A percentile compares a stretch with the other conserved stretches of the same genome.
Evolutionary conservation across 768 basidiomycete species (phyloP).

Genomic region (Phaeotremella fagi): DNA sequence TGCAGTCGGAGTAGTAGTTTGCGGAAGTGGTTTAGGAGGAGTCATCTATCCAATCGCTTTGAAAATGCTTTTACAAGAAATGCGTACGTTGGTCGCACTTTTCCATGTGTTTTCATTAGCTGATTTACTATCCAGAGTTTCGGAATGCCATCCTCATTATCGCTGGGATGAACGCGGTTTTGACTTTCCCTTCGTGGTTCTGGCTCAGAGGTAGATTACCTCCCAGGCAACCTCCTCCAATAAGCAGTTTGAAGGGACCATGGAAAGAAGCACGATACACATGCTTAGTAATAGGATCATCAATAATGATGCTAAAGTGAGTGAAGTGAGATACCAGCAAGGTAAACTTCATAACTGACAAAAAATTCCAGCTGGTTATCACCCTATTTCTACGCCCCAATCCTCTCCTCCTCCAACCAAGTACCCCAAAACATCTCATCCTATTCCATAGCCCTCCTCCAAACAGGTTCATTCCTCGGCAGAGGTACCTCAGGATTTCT

Average conservation of each 20-base stretch:
- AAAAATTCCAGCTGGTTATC: constrained; percentile 32
- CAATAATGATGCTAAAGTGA: constrained; percentile 38
- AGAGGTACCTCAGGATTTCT: constrained; percentile 34
- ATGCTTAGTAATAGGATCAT: constrained; percentile 34
- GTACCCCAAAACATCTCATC: constrained; percentile 14
- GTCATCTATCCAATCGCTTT: constrained; percentile 45
- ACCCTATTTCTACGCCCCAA: constrained; percentile 41
- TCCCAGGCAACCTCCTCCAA: constrained; percentile 29
- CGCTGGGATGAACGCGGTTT: constrained; percentile 39
- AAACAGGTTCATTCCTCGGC: constrained; percentile 41
- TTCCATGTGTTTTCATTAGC: neutral
- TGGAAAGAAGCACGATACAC: constrained; percentile 37
- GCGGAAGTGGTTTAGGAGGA: constrained; percentile 40
- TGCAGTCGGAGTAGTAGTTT: constrained; percentile 40
- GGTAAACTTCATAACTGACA: neutral
- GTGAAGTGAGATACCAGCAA: too few relatives aligned
- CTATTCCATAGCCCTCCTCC: constrained; percentile 43
- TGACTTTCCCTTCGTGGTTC: constrained; percentile 44
- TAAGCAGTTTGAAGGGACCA: constrained; percentile 22
- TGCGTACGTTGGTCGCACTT: constrained; percentile 18
- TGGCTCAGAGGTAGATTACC: constrained; percentile 40
- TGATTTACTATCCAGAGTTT: constrained; percentile 25
- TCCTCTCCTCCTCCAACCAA: constrained; percentile 28
- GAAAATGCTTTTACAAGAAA: constrained; percentile 25
- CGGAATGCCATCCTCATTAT: constrained; percentile 37